Evolutionary conservation across 2,329 filamentous ascomycete species (phyloP).

Genomic region (Sporothrix sp.): DNA sequence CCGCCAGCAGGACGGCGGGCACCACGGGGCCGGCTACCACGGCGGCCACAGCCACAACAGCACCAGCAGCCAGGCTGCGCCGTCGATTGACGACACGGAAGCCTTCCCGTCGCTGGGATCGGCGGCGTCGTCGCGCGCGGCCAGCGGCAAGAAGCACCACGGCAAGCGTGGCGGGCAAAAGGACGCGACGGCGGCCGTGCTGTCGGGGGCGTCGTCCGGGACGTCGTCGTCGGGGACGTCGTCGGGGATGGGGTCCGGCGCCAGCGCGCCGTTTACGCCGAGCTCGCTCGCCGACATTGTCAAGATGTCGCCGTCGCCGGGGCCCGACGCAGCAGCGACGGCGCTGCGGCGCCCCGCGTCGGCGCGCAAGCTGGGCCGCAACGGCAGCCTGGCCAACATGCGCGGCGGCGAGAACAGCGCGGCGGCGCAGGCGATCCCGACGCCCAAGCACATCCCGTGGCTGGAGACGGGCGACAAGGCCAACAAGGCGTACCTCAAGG

Average conservation of each 20-base stretch:
- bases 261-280: conserved; percentile 36
- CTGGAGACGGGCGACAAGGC: conserved; percentile 83
- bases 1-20: conserved; percentile 32
- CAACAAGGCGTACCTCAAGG: conserved; percentile 91
- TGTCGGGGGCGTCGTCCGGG: no score
- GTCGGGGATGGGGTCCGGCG: not conserved
- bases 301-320: conserved; percentile 86
- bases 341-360: conserved; percentile 42
- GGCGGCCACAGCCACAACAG: not conserved
- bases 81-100: conserved; percentile 84
- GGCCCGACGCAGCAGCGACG: conserved; percentile 32
- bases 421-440: conserved; percentile 72
- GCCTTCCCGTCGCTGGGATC: conserved; percentile 80
- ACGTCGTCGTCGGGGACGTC: no score
- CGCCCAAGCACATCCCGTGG: conserved; percentile 91
- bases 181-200: conserved; percentile 57
- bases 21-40: conserved; percentile 18
- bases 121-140: conserved; percentile 51
- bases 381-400: conserved; percentile 54
- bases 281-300: conserved; percentile 88
- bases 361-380: conserved; percentile 49
- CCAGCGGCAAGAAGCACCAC: conserved; percentile 76
- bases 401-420: conserved; percentile 67
- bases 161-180: conserved; percentile 79
- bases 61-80: conserved; percentile 49